Evolutionary conservation across 2,329 filamentous ascomycete genomes (phyloP).

Genomic region (Phaeosphaeria sp.): DNA sequence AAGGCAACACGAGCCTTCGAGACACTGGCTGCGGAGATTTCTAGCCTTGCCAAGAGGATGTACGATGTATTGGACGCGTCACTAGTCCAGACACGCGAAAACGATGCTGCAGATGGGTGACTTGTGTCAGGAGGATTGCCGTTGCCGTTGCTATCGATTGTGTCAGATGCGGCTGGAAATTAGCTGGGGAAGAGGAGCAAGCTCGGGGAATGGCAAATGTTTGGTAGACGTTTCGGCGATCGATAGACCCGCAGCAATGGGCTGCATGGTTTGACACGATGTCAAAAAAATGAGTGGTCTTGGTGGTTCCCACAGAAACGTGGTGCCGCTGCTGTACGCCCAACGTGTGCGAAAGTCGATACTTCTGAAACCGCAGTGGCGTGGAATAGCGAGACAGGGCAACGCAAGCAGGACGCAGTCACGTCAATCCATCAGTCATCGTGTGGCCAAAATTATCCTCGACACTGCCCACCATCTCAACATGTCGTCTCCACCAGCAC

Average conservation of each 20-base stretch:
- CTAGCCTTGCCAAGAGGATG: conserved; percentile 18
- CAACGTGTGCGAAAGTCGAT: conserved; percentile 1
- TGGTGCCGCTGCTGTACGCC: conserved; percentile 11
- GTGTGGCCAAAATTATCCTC: background rate
- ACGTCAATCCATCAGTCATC: background rate
- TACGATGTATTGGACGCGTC: conserved; percentile 23
- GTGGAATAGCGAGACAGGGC: conserved; percentile 6
- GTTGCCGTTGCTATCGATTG: conserved; percentile 19
- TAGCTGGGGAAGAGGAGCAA: conserved; percentile 8
- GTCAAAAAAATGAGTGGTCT: background rate
- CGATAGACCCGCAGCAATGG: background rate
- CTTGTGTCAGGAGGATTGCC: background rate
- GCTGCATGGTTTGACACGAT: background rate
- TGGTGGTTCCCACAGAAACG: conserved; percentile 24
- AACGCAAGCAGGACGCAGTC: conserved; percentile 1
- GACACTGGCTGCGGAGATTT: conserved; percentile 11
- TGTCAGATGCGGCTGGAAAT: conserved; percentile 6
- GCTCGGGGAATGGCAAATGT: conserved; percentile 5
- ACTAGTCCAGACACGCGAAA: conserved; percentile 7
- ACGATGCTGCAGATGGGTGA: background rate
- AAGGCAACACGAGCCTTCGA: conserved; percentile 10
- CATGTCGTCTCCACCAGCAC: background rate
- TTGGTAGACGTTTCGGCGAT: conserved; percentile 7
- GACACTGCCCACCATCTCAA: background rate
- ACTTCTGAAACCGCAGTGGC: conserved; percentile 8